These are phyloP conservation scores for Pseudogymnoascus verrucosus DNA, from an alignment of 2,329 filamentous ascomycete species.

Conservation along the genomic window DNA sequence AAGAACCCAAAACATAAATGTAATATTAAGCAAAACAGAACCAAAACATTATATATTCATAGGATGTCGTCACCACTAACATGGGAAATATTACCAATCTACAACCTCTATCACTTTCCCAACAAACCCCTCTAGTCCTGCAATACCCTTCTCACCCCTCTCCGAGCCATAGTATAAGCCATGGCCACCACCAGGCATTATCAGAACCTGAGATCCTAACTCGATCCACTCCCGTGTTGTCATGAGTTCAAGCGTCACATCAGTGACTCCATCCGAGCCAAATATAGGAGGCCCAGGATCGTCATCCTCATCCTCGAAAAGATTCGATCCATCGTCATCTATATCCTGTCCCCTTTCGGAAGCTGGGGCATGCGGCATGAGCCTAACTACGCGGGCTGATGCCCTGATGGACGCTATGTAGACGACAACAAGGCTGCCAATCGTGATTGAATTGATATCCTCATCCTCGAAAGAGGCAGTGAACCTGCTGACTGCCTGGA, in stretches of 20 bases:
- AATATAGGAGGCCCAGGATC: conserved; percentile 30
- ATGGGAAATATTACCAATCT: conserved; percentile 35
- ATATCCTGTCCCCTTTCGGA: conserved; percentile 22
- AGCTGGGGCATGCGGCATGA: conserved; percentile 23
- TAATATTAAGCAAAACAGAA: background rate
- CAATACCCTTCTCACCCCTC: conserved; percentile 43
- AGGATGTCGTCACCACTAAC: background rate
- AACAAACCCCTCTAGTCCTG: conserved; percentile 63
- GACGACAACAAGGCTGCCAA: conserved; percentile 66
- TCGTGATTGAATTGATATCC: conserved; percentile 53
- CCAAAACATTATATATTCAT: conserved; percentile 2
- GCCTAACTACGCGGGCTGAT: conserved; percentile 62
- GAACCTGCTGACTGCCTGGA: conserved; percentile 60
- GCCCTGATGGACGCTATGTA: conserved; percentile 85
- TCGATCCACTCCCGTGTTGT: conserved; percentile 67
- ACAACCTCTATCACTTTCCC: conserved; percentile 57
- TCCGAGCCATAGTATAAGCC: conserved; percentile 48
- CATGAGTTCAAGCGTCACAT: conserved; percentile 61
- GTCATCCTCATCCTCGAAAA: conserved; percentile 32
- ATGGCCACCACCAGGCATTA: conserved; percentile 63
- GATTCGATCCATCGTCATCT: conserved; percentile 32
- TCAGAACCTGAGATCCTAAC: conserved; percentile 58
- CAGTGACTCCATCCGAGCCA: conserved; percentile 29
- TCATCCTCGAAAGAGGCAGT: conserved; percentile 61
- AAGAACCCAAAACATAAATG: background rate